Percentiles rank a stretch among this genome's conserved stretches.
These are phyloP conservation scores for Cordyceps javanica DNA, from an alignment of 2,329 filamentous ascomycete genomes.

Conservation along the genomic window DNA sequence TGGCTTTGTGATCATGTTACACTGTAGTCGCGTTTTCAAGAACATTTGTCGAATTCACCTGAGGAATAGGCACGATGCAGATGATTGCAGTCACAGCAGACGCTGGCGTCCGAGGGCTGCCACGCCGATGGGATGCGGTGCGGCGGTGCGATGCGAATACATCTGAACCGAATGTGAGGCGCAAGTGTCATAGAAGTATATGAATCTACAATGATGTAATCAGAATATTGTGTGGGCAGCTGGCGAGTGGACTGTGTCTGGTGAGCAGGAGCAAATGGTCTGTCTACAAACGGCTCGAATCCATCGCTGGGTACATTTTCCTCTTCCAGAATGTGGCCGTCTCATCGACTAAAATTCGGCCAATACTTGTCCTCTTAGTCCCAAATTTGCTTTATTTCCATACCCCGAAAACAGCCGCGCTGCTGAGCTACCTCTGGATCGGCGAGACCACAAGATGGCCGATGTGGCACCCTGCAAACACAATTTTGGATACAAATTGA, in stretches of 20 bases:
- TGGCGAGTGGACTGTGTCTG: not conserved
- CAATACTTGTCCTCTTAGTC: no score
- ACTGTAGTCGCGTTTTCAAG: not conserved
- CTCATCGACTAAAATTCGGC: no score
- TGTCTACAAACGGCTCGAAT: not conserved
- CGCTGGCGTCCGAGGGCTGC: not conserved
- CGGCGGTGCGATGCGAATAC: not conserved
- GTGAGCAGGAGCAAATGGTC: not conserved
- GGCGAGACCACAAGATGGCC: not conserved
- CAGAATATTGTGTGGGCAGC: not conserved
- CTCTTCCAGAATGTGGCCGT: no score
- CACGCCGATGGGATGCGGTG: not conserved
- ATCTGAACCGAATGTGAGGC: slow-evolving; percentile 10
- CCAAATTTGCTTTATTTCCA: not conserved
- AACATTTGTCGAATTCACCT: not conserved
- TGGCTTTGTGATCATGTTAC: not conserved
- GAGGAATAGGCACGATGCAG: not conserved
- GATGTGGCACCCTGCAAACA: slow-evolving; percentile 9
- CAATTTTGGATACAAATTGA: not conserved
- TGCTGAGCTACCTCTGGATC: slow-evolving; percentile 3
- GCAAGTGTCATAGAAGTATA: not conserved
- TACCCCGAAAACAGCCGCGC: not conserved
- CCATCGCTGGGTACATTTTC: not conserved
- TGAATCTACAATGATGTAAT: not conserved
- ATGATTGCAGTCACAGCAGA: slow-evolving; percentile 7